Conservation (phyloP, 176 grass and related monocot species). For the Hordeum vulgare region DNA sequence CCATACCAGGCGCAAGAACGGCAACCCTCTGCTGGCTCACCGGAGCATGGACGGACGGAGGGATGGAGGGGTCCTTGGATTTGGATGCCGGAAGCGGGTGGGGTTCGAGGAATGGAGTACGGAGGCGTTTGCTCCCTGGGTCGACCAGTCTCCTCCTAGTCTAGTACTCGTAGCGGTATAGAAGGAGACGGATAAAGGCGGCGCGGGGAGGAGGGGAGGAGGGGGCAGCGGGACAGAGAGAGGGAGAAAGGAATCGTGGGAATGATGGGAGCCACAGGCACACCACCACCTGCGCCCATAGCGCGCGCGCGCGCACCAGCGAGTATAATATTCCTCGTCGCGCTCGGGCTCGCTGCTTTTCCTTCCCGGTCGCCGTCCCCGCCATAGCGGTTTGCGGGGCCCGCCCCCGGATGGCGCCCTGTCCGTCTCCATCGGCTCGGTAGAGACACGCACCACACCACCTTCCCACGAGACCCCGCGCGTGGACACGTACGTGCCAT, state of each 20-base stretch:
- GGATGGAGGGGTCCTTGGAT: neutral
- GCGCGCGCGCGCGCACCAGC: neutral
- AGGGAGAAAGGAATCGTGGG: neutral
- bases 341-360: neutral
- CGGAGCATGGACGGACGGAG: neutral
- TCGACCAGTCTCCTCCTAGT: neutral
- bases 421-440: neutral
- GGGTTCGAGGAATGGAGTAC: neutral
- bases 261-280: constrained; percentile 10
- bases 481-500: neutral
- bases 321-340: neutral
- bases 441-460: neutral
- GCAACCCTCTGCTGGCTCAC: neutral
- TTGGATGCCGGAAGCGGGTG: no score
- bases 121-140: neutral
- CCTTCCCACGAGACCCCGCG: neutral
- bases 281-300: neutral
- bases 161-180: neutral
- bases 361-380: constrained; percentile 21
- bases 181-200: constrained; percentile 30
- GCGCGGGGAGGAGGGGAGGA: neutral
- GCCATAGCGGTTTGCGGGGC: constrained; percentile 11
- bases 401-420: constrained; percentile 7
- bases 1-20: neutral
- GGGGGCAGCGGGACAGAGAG: neutral